Percentiles rank a stretch among this genome's conserved stretches.
phyloP scores from a whole-genome alignment of 2,329 filamentous ascomycete species.

The Trichoderma atroviride region DNA sequence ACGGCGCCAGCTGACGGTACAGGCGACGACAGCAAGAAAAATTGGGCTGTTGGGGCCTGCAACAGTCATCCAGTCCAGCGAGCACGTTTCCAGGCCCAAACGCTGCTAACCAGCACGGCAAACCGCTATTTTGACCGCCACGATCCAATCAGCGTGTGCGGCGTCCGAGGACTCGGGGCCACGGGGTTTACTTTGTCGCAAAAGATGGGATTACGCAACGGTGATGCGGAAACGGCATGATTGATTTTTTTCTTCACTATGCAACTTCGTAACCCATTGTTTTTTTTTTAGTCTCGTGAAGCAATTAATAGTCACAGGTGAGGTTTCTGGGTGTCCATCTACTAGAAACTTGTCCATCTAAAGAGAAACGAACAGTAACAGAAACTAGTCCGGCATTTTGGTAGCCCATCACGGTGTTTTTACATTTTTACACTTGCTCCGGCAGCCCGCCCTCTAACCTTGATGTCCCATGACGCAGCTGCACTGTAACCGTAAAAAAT shows the following conservation, averaged over 20 bases:
- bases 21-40: constrained; percentile 9
- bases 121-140: background rate
- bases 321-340: background rate
- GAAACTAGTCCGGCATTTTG: background rate
- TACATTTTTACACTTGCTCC: background rate
- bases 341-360: background rate
- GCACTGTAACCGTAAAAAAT: background rate
- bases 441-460: background rate
- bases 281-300: background rate
- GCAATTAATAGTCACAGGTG: background rate
- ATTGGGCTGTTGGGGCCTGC: constrained; percentile 9
- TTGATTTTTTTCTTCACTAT: background rate
- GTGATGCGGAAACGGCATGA: constrained; percentile 23
- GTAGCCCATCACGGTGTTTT: background rate
- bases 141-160: constrained; percentile 18
- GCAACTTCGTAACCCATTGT: background rate
- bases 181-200: constrained; percentile 21
- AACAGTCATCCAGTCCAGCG: constrained; percentile 24
- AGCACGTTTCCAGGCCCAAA: constrained; percentile 26
- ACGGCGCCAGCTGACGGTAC: constrained; percentile 20
- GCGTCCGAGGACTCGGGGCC: constrained; percentile 7
- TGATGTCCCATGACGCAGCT: background rate
- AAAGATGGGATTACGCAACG: constrained; percentile 28
- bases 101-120: background rate
- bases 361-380: background rate